Conservation (phyloP, 768 basidiomycete genomes). For the Leucocoprinus leucothites region DNA sequence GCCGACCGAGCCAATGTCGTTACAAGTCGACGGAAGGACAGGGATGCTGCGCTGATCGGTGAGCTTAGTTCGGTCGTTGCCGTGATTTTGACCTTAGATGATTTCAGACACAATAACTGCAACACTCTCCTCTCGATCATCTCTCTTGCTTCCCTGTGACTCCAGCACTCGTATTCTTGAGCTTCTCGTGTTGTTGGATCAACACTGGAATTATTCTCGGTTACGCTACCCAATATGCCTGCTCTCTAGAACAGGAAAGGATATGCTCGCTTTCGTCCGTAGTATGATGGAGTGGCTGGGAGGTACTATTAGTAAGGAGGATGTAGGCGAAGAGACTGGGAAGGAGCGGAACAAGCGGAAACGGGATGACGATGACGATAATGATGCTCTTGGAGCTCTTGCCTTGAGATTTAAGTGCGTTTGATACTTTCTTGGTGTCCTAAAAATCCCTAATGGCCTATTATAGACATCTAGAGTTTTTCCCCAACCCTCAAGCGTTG, state of each 20-base stretch:
- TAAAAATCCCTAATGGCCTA: constrained; percentile 4
- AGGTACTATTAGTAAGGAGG: constrained; percentile 90
- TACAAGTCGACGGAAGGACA: constrained; percentile 84
- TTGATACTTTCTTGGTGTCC: background rate
- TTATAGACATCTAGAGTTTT: constrained; percentile 88
- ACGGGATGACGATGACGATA: constrained; percentile 69
- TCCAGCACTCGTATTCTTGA: constrained; percentile 94
- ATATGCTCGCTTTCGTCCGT: constrained; percentile 91
- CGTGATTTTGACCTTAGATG: constrained; percentile 7
- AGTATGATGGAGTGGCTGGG: constrained; percentile 99
- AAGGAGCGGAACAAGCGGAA: constrained; percentile 52
- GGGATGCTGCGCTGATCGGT: constrained; percentile 89
- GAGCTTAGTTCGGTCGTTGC: constrained; percentile 13
- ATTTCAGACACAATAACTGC: constrained; percentile 80
- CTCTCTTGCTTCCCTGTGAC: constrained; percentile 89
- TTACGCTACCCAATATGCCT: constrained; percentile 89
- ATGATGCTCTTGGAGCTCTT: constrained; percentile 81
- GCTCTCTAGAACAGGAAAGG: constrained; percentile 85
- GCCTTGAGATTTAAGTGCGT: constrained; percentile 85
- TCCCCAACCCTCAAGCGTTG: constrained; percentile 77
- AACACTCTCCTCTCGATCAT: constrained; percentile 76
- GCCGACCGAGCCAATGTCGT: constrained; percentile 81
- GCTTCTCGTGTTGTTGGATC: constrained; percentile 91
- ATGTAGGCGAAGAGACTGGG: constrained; percentile 75
- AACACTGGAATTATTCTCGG: constrained; percentile 92